Evolutionary conservation across 164 flowering plant species (phyloP).

Genomic region (Sextonia rubra): DNA sequence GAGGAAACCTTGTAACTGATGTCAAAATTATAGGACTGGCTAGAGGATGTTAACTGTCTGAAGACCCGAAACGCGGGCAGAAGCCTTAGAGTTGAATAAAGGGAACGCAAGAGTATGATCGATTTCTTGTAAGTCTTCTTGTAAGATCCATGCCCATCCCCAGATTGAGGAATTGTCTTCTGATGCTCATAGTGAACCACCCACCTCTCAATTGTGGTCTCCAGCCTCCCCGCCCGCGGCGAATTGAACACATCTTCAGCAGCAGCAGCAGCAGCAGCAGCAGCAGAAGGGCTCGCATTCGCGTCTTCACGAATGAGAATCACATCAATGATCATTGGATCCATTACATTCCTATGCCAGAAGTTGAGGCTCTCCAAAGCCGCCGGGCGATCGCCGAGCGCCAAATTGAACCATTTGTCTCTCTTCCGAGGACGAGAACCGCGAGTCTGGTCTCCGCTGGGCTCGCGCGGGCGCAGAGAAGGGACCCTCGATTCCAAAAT

Average conservation of each 20-base stretch:
- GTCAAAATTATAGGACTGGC: slow-evolving; percentile 51
- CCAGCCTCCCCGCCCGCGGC: slow-evolving; percentile 24
- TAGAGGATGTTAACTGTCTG: slow-evolving; percentile 48
- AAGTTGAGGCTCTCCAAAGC: slow-evolving; percentile 60
- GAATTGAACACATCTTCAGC: slow-evolving; percentile 19
- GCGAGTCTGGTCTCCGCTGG: slow-evolving; percentile 28
- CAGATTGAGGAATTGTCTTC: slow-evolving; percentile 28
- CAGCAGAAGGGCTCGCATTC: slow-evolving; percentile 5
- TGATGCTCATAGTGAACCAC: slow-evolving; percentile 60
- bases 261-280: no score
- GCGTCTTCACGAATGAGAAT: slow-evolving; percentile 56
- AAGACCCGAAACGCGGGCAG: slow-evolving; percentile 72
- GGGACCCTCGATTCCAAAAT: slow-evolving; percentile 77
- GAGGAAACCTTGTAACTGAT: slow-evolving; percentile 79
- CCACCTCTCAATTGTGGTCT: slow-evolving; percentile 92
- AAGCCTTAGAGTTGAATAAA: slow-evolving; percentile 66
- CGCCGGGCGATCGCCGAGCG: slow-evolving; percentile 67
- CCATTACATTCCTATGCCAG: slow-evolving; percentile 68
- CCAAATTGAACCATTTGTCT: slow-evolving; percentile 82
- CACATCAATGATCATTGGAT: slow-evolving; percentile 76
- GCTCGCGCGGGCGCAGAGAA: slow-evolving; percentile 35
- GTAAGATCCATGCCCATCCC: slow-evolving; percentile 36
- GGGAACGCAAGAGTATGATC: slow-evolving; percentile 64
- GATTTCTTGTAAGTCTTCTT: slow-evolving; percentile 75
- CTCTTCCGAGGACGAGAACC: slow-evolving; percentile 46